phyloP scores from a whole-genome alignment of 2,329 filamentous ascomycete genomes.

The Rutstroemia sp. region DNA sequence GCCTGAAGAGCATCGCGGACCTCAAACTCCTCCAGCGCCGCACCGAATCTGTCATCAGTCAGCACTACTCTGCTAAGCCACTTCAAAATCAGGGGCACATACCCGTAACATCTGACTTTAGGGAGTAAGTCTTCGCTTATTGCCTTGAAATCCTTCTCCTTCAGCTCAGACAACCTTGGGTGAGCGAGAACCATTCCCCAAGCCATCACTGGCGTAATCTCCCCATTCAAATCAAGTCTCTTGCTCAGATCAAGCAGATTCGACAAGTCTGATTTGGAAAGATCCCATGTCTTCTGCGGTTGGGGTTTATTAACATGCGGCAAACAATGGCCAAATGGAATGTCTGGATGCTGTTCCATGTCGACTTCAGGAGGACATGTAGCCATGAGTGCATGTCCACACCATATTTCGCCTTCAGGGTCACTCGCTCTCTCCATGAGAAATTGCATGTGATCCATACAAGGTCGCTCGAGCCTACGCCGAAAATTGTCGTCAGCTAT shows the following conservation, averaged over 20 bases:
- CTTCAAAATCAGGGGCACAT: slow-evolving; percentile 28
- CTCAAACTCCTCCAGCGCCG: slow-evolving; percentile 62
- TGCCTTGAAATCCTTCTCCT: slow-evolving; percentile 58
- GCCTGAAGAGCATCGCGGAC: slow-evolving; percentile 33
- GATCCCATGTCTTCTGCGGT: slow-evolving; percentile 63
- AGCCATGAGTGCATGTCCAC: slow-evolving; percentile 90
- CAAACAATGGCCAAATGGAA: slow-evolving; percentile 43
- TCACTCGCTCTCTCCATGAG: slow-evolving; percentile 55
- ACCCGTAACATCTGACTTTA: slow-evolving; percentile 93
- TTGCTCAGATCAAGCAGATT: slow-evolving; percentile 80
- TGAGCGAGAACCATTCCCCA: slow-evolving; percentile 76
- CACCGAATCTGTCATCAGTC: slow-evolving; percentile 47
- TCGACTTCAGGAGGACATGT: slow-evolving; percentile 61
- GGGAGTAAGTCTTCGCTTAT: slow-evolving; percentile 66
- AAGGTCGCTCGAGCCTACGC: slow-evolving; percentile 78
- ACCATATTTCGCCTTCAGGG: slow-evolving; percentile 55
- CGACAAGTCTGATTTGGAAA: slow-evolving; percentile 67
- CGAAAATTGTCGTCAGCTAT: slow-evolving; percentile 37
- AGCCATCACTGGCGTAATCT: slow-evolving; percentile 93
- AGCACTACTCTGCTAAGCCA: slow-evolving; percentile 13
- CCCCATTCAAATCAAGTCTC: slow-evolving; percentile 74
- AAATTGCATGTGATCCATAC: slow-evolving; percentile 84
- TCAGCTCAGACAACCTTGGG: slow-evolving; percentile 59
- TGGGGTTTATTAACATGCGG: slow-evolving; percentile 8
- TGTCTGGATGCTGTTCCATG: slow-evolving; percentile 40